Base-by-base conservation (phyloP, 768 basidiomycete genomes). In the Psilocybe subaeruginosa region DNA sequence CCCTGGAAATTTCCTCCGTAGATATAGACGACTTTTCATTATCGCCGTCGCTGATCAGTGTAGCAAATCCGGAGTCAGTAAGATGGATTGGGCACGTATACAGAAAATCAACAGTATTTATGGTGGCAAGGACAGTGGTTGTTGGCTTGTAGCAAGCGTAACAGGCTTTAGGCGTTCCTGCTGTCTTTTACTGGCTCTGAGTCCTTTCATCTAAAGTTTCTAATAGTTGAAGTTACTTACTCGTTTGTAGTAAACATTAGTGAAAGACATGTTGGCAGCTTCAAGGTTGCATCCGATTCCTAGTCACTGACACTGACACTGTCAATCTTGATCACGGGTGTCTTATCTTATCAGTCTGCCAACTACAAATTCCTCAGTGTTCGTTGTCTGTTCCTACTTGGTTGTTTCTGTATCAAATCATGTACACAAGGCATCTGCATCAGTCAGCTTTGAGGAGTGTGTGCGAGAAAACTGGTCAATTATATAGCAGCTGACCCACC, bases 241-340 rank as follows among this genome's bases (percentile, higher is more conserved):
- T 67, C 94, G 86, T 74, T 92, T 93, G 78, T 94, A 95, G 77
- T 96, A 97, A 47, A 93, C 69, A 72, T 97, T 97, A 33, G 81
- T 80, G 77, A 92, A 90, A 46, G 85, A 86, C 90, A 91, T 91
- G 64, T 16, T 52, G 51, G 30, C 43, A 35, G 39, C 33, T 43
- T 27, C 19, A 31, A 33, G 41, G 53, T 23, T 23, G 51, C 50
- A 50, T n/a, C 23, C 9, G 35, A 29, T 31, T 50, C 27, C 6
- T 23, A 23, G 48, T 31, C 19, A 9, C 14, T 16, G 27, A 51
- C 37, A 30, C 39, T n/a, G 14, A 33, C 57, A 54, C 50, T 56
- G 54, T 45, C 48, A 19, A 41, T 57, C 47, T 56, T 59, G 48
- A 51, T 54, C 39, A 51, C 45, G 41, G 43, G 16, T 56, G 14